Base-by-base conservation (phyloP, 768 basidiomycete genomes). In the Trametes cingulata region DNA sequence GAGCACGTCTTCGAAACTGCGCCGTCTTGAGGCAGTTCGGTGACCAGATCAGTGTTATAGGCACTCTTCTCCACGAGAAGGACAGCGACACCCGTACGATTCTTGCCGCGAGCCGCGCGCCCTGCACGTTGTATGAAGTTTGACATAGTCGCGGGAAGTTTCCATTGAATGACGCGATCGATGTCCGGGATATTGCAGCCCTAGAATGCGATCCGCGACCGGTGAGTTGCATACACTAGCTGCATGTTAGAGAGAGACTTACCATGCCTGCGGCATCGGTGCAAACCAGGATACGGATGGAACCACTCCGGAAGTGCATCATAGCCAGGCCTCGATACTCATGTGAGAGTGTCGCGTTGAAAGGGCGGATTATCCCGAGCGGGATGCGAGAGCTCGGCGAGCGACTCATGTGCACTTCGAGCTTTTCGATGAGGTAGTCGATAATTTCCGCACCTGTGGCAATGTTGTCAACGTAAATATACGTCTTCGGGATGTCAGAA, bases 91-190 rank as follows among this genome's bases (percentile, higher is more conserved):
- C 61, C 61, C 2, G 33, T 50, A 6, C 52, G 22, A 0, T 65
- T 62, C 0, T 36, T 45, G 0, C 56, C 67, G 0, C 74, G 62
- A 6, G 71, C 75, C 0, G 74, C 74, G 2, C 75, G 58, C 0
- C 75, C 74, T 0, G 74, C 75, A 0, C 74, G 66, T 53, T 75
- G 75, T 0, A 76, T 65, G 36, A 65, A 78, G 9, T 67, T 60
- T 0, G 73, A 76, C 0, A 76, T 20, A 6, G 65, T 66, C 6
- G 54, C 22, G 0, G 77, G 72, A 0, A 71, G 20, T 35, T 75
- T 77, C 76, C 75, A 78, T 40, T 77, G 76, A 0, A 77, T 70
- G 1, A 77, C 76, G 20, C 75, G 29, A 13, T 75, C 74, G 3
- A 78, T 66, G 50, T 76, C 69, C 0, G 52, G 67, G 58, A 64